Evolutionary conservation across 2,329 filamentous ascomycete species (phyloP), one percentile per base, ranked within the genome.

Genomic region (Paecilomyces sp.): DNA sequence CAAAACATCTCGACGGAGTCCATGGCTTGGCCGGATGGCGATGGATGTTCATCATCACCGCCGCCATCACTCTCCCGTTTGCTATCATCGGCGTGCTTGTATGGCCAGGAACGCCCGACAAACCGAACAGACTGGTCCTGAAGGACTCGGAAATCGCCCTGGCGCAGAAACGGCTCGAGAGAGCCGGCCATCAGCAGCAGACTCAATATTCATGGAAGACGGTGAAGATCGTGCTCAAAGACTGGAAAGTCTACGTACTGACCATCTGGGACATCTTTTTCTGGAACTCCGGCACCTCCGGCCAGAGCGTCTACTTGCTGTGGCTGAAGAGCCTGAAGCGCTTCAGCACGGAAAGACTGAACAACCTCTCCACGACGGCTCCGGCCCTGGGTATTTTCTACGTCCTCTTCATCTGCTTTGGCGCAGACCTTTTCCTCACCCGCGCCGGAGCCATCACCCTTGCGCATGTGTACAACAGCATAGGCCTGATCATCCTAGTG

Each of bases 321-420:
- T 86, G 83, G 83, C 71, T 86, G 54, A 85, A 85, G 69, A 82
- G 79, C 58, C 61, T 56, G 18, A 36, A 36, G 30, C 54, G 54
- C 3, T 56, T 34, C 24, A 56, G 54, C 28, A 34, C 54, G 30
- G 54, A 30, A 3, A 34, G 36, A 22, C 65, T 85, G 13, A 68
- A 77, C 1, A 74, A 80, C 1, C 85, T 78, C 65, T 74, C 76
- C 0, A 73, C 81, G 1, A 81, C 81, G 7, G 76, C 81, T 0
- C 82, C 83, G 0, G 83, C 76, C 0, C 65, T 86, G 0, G 83
- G 83, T 0, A 85, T 85, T 2, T 80, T 85, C 58, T 86, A 83
- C 63, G 80, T 78, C 0, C 70, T 85, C 0, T 74, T 81, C 50
- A 74, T 83, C 28, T 81, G 79, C 66, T 86, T 86, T 62, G 74